Evolutionary conservation across 2,329 filamentous ascomycete genomes (phyloP).

Genomic region (Aspergillus uvarum): DNA sequence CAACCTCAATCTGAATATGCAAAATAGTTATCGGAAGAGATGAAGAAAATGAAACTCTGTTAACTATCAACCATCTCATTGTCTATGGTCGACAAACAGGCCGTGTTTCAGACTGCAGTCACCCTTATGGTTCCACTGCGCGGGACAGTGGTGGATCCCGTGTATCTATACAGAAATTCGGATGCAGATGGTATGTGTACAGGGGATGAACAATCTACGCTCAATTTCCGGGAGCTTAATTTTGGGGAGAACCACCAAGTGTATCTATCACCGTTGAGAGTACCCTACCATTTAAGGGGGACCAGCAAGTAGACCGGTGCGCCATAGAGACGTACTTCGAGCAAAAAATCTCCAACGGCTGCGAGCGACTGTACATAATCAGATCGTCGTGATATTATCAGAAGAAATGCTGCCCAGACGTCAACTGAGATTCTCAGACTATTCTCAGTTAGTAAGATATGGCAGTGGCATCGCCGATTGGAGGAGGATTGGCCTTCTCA

Average conservation of each 20-base stretch:
- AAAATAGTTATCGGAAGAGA: no score
- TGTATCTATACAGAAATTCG: no score
- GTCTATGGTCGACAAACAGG: neutral
- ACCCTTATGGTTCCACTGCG: neutral
- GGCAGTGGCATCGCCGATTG: neutral
- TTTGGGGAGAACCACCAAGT: no score
- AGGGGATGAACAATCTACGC: no score
- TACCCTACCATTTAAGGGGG: neutral
- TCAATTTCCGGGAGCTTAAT: no score
- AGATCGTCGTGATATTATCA: slow-evolving; percentile 1
- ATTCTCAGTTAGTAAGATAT: neutral
- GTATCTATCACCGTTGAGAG: no score
- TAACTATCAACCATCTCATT: no score
- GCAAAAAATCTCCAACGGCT: neutral
- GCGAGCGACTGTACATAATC: neutral
- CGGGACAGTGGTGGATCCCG: neutral
- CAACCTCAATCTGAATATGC: no score
- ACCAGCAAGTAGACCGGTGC: no score
- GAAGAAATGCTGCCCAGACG: neutral
- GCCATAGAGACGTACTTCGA: no score
- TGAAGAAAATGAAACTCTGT: no score
- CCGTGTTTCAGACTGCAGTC: neutral
- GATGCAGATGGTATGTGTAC: no score
- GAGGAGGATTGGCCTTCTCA: neutral
- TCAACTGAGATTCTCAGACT: neutral